Base-by-base conservation (phyloP, 1,139 yeast species). In the Pichia sp. region DNA sequence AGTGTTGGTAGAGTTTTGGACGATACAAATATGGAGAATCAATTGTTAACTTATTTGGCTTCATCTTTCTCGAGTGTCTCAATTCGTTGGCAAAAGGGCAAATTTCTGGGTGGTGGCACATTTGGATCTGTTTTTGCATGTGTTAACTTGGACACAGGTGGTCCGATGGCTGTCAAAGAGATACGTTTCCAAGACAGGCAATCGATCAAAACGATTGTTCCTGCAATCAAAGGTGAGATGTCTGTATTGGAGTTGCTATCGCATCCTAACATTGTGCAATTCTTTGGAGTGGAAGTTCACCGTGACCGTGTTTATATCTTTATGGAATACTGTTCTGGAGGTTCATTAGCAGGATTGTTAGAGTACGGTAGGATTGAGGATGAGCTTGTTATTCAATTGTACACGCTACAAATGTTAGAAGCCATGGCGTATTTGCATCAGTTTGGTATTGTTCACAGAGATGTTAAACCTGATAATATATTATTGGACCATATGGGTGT, bases 281-380 rank as follows among this genome's bases (percentile, higher is more conserved):
- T 93, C 67, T 92, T 83, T 67, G 99, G 99, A 47, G 97, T 93
- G 43, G 99, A 93, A 70, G 97, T 93, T 4, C 99, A 93, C 69
- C 80, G 98, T 55, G 99, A 93, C 70, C 84, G 90, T 61, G 98
- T 93, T 26, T 92, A 90, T 69, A 87, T 93, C 45, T 95, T 93
- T 68, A 93, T 95, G 99, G 99, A 93, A 71, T 90, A 82, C 72
- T 95, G 99, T 73, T 95, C 92, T 67, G 97, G 97, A 49, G 98
- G 99, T 0, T 90, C 98, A 0, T 76, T 93, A 55, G 90, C 97
- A 0, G 83, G 87, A 11, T 74, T 92, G 54, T 75, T 93, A 57
- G 88, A 83, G 54, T 95, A 90, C 67, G 99, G 99, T 16, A 77
- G 97, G 56, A 90, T 93, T 64, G 98, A 92, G 69, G 99, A 93